Evolutionary conservation across 345 rosid genomes (phyloP).

Genomic region (Stellera chamaejasme): DNA sequence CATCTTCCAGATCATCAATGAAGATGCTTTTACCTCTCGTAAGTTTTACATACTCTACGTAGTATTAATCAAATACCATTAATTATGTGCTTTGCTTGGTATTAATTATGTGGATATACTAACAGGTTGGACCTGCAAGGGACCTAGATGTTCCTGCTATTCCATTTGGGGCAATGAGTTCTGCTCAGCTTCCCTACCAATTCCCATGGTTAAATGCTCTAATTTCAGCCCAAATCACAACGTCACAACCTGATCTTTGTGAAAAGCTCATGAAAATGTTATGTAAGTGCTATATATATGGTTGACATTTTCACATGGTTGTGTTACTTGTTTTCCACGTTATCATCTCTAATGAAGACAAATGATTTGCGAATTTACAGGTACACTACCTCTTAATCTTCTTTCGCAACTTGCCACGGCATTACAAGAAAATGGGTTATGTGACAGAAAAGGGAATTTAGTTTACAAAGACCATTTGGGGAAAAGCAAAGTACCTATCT

Average conservation of each 20-base stretch:
- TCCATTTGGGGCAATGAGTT: constrained; percentile 54
- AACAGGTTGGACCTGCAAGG: constrained; percentile 59
- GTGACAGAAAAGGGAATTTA: constrained; percentile 51
- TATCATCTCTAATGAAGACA: too few relatives aligned
- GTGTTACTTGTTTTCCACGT: too few relatives aligned
- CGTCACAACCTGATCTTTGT: constrained; percentile 54
- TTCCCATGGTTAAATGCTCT: constrained; percentile 52
- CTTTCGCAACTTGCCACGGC: constrained; percentile 62
- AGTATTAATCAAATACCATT: neutral
- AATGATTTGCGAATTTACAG: constrained; percentile 21
- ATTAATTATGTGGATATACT: neutral
- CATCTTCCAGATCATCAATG: constrained; percentile 58
- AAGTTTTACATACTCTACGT: constrained; percentile 24
- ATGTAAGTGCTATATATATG: constrained; percentile 28
- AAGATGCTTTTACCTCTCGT: constrained; percentile 69
- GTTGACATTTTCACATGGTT: too few relatives aligned
- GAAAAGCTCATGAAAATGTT: constrained; percentile 70
- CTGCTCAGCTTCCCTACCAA: constrained; percentile 60
- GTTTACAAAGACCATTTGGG: constrained; percentile 59
- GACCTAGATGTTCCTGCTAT: constrained; percentile 51
- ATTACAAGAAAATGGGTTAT: constrained; percentile 50
- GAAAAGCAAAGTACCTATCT: constrained; percentile 62
- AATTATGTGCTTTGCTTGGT: neutral
- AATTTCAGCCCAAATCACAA: constrained; percentile 50
- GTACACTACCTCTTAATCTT: constrained; percentile 68